Conservation (phyloP, 306 rosid species). For the Quercus engelmannii region DNA sequence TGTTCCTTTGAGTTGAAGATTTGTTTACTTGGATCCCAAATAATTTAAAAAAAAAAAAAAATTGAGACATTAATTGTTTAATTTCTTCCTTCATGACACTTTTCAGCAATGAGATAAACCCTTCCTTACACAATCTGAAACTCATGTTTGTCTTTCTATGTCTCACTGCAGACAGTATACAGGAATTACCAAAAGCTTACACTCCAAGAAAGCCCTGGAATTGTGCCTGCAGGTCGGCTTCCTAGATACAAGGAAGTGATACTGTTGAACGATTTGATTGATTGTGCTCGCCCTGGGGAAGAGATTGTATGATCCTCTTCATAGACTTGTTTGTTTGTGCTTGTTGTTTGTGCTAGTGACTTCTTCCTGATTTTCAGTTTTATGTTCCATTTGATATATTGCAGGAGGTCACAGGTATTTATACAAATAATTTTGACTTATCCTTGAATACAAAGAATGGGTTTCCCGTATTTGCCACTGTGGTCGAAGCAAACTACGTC, state of each 20-base stretch:
- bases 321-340: slow-evolving; percentile 12
- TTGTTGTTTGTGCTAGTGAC: slow-evolving; percentile 4
- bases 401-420: slow-evolving; percentile 97
- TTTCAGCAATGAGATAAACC: background rate
- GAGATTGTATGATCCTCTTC: slow-evolving; percentile 65
- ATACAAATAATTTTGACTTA: slow-evolving; percentile 89
- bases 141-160: background rate
- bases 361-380: slow-evolving; percentile 21
- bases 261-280: slow-evolving; percentile 89
- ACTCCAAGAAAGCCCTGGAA: slow-evolving; percentile 99
- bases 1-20: background rate
- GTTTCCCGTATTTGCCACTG: slow-evolving; percentile 97
- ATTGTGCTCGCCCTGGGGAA: slow-evolving; percentile 99
- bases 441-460: slow-evolving; percentile 97
- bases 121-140: background rate
- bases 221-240: slow-evolving; percentile 96
- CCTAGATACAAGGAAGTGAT: slow-evolving; percentile 99
- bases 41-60: background rate
- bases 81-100: background rate
- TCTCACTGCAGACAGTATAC: slow-evolving; percentile 72
- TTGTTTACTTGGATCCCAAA: background rate
- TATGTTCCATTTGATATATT: slow-evolving; percentile 18
- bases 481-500: slow-evolving; percentile 90
- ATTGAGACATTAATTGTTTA: background rate
- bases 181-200: slow-evolving; percentile 96